These are phyloP conservation scores for Zalerion maritima DNA, from an alignment of 495 filamentous ascomycete genomes.

Conservation along the genomic window DNA sequence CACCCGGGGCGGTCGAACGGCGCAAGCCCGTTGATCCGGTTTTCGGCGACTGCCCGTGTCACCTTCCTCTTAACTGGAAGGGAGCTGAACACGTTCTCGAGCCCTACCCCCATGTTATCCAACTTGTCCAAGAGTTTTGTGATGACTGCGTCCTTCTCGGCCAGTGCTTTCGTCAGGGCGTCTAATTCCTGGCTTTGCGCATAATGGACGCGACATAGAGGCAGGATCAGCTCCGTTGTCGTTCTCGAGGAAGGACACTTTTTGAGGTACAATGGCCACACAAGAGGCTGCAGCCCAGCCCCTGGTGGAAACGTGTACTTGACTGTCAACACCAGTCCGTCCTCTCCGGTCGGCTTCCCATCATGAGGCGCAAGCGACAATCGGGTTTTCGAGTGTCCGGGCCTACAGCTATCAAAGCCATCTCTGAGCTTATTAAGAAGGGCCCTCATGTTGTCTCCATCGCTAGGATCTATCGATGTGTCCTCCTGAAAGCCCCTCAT, in stretches of 20 bases:
- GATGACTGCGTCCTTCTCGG: constrained; percentile 70
- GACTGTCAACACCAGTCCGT: constrained; percentile 39
- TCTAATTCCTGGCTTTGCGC: constrained; percentile 33
- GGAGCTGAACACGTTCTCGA: constrained; percentile 56
- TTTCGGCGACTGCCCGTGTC: constrained; percentile 29
- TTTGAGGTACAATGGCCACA: constrained; percentile 49
- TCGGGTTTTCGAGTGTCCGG: constrained; percentile 23
- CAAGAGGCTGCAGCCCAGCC: constrained; percentile 52
- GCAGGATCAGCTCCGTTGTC: constrained; percentile 50
- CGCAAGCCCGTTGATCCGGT: constrained; percentile 39
- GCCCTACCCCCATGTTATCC: constrained; percentile 50
- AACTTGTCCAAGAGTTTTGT: constrained; percentile 62
- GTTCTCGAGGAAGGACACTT: constrained; percentile 38
- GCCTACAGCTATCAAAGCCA: constrained; percentile 32
- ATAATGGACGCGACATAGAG: constrained; percentile 46
- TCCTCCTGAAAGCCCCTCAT: constrained; percentile 47
- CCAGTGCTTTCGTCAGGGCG: constrained; percentile 42
- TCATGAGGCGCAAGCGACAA: constrained; percentile 16
- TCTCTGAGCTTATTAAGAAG: constrained; percentile 59
- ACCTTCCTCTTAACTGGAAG: constrained; percentile 37
- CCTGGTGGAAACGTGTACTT: constrained; percentile 48
- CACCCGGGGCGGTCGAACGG: constrained; percentile 35
- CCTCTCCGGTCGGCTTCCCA: constrained; percentile 14
- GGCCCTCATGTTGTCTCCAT: constrained; percentile 53
- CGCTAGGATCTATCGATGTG: constrained; percentile 75